These are phyloP conservation scores for Lentinula edodes DNA, from an alignment of 768 basidiomycete species.

Conservation along the genomic window DNA sequence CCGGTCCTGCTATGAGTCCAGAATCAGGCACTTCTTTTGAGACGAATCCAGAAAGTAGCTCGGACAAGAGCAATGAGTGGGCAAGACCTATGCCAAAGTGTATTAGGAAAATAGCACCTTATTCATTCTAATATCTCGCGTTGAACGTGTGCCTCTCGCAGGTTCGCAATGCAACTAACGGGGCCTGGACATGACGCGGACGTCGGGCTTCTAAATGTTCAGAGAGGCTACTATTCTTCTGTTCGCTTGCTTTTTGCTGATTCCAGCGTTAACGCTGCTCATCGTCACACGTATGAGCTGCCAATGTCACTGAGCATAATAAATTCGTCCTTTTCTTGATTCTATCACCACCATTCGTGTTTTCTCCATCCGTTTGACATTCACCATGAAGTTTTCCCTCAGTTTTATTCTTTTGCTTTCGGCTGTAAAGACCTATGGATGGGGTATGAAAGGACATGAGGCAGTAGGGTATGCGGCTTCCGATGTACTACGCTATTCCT, in stretches of 20 bases:
- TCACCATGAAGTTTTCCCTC: background rate
- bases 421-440: background rate
- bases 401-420: background rate
- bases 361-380: background rate
- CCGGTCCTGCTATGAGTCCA: background rate
- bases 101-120: slow-evolving; percentile 20
- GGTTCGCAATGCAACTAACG: background rate
- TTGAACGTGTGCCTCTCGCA: background rate
- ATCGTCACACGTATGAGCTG: background rate
- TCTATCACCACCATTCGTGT: background rate
- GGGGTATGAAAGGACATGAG: background rate
- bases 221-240: background rate
- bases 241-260: background rate
- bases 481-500: background rate
- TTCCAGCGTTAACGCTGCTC: background rate
- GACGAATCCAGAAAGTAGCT: background rate
- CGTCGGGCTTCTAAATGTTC: no score
- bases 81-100: slow-evolving; percentile 21
- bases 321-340: background rate
- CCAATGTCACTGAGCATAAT: background rate
- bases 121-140: background rate
- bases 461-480: background rate
- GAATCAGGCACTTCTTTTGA: background rate
- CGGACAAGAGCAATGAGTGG: slow-evolving; percentile 12
- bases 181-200: no score